Conservation (phyloP, 129 eudicot genomes). For the Lactuca saligna region DNA sequence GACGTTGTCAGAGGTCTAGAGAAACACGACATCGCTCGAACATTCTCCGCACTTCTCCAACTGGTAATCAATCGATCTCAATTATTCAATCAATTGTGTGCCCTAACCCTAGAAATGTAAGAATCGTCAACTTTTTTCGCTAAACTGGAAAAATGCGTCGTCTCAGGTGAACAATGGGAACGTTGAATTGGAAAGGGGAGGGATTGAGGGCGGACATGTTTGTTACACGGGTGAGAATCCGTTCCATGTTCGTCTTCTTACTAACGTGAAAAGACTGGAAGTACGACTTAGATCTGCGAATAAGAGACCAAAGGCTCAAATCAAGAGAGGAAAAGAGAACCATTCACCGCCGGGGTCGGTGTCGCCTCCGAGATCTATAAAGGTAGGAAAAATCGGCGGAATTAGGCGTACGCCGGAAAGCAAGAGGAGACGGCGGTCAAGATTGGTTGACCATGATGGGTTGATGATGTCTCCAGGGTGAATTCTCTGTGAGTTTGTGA, state of each 20-base stretch:
- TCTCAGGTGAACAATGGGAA: slow-evolving; percentile 85
- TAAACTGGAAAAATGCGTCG: neutral
- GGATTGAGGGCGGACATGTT: slow-evolving; percentile 22
- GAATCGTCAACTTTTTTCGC: neutral
- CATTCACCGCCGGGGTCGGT: slow-evolving; percentile 24
- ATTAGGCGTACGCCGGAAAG: slow-evolving; percentile 55
- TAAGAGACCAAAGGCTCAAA: slow-evolving; percentile 67
- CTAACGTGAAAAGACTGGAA: slow-evolving; percentile 44
- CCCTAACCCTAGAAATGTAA: neutral
- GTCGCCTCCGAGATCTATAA: slow-evolving; percentile 36
- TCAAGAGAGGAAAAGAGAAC: slow-evolving; percentile 48
- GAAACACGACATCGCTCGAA: slow-evolving; percentile 87
- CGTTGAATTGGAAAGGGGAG: slow-evolving; percentile 57
- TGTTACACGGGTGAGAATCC: slow-evolving; percentile 74
- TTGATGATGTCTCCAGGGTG: slow-evolving; percentile 45
- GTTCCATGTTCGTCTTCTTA: slow-evolving; percentile 60
- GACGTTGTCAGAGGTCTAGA: slow-evolving; percentile 81
- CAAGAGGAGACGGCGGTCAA: slow-evolving; percentile 68
- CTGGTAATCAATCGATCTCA: slow-evolving; percentile 46
- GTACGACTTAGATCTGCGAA: slow-evolving; percentile 55
- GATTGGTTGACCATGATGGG: slow-evolving; percentile 46
- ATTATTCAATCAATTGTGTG: neutral
- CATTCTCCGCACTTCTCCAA: slow-evolving; percentile 91
- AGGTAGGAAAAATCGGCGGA: slow-evolving; percentile 40
- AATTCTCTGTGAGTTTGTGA: slow-evolving; percentile 7